Evolutionary conservation across 1,284 basidiomycete species (phyloP).

Genomic region (Ceratobasidium sp.): DNA sequence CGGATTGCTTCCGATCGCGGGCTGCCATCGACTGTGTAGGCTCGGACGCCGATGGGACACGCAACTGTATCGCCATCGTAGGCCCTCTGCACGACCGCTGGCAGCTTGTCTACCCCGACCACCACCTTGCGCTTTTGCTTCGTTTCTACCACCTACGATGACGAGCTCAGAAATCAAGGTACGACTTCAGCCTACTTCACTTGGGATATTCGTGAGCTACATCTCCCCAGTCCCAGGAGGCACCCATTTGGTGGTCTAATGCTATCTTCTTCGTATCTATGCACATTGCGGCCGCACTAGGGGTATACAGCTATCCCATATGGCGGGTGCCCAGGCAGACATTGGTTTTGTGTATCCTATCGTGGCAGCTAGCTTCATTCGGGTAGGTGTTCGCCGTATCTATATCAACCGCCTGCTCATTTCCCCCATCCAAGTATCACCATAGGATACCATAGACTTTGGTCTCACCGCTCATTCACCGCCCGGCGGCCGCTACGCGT

Average conservation of each 20-base stretch:
- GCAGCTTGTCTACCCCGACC: background rate
- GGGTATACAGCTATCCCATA: slow-evolving; percentile 61
- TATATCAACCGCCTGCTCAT: background rate
- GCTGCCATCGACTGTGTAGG: slow-evolving; percentile 28
- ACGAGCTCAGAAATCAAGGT: background rate
- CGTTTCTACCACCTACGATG: background rate
- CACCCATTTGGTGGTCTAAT: slow-evolving; percentile 70
- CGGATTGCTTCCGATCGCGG: slow-evolving; percentile 35
- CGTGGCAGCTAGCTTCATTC: slow-evolving; percentile 76
- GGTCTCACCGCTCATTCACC: slow-evolving; percentile 74
- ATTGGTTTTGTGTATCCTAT: slow-evolving; percentile 60
- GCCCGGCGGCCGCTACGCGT: slow-evolving; percentile 64
- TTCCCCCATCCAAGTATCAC: slow-evolving; percentile 60
- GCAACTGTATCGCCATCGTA: background rate
- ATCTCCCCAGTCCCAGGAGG: slow-evolving; percentile 5
- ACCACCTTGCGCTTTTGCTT: background rate
- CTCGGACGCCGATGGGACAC: slow-evolving; percentile 35
- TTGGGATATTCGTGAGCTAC: background rate
- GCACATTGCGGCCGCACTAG: slow-evolving; percentile 66
- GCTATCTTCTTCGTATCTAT: slow-evolving; percentile 67
- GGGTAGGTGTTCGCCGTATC: slow-evolving; percentile 59
- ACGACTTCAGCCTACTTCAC: background rate
- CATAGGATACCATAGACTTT: slow-evolving; percentile 77
- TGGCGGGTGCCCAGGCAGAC: slow-evolving; percentile 57
- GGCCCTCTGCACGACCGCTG: background rate